Evolutionary conservation across 257 asterid species (phyloP).

Genomic region (Forsythia viridissima): DNA sequence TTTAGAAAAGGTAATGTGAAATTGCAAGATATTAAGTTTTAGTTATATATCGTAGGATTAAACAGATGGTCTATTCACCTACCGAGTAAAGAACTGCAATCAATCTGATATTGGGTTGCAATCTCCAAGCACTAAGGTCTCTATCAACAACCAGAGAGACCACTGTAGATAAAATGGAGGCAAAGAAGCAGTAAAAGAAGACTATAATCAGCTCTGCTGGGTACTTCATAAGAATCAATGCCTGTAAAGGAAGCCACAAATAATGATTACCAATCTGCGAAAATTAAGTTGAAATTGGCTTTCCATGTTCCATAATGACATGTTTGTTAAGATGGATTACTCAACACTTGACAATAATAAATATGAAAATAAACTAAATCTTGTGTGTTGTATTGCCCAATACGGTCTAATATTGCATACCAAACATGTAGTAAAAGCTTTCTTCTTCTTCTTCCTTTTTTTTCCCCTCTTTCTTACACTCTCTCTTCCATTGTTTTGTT

Average conservation of each 20-base stretch:
- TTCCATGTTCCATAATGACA: background rate
- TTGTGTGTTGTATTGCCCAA: background rate
- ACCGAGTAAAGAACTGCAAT: constrained; percentile 82
- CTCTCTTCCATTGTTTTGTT: background rate
- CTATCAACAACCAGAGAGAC: constrained; percentile 59
- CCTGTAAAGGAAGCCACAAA: constrained; percentile 45
- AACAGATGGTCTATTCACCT: constrained; percentile 24
- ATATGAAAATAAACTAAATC: background rate
- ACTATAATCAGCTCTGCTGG: constrained; percentile 87
- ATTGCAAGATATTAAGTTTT: background rate
- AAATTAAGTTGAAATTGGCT: background rate
- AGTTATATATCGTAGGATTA: background rate
- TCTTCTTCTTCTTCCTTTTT: background rate
- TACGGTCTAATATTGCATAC: background rate
- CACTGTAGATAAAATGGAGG: constrained; percentile 63
- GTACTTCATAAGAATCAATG: constrained; percentile 58
- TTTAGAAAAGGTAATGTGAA: background rate
- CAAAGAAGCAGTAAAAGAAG: constrained; percentile 88
- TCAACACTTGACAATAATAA: background rate
- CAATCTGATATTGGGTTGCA: constrained; percentile 69
- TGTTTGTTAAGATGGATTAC: background rate
- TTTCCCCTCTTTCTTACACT: background rate
- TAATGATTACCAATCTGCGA: background rate
- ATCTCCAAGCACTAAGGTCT: constrained; percentile 65
- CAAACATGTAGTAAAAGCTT: background rate